phyloP scores from a whole-genome alignment of 2,329 filamentous ascomycete genomes.

The Diplocarpon rosae region DNA sequence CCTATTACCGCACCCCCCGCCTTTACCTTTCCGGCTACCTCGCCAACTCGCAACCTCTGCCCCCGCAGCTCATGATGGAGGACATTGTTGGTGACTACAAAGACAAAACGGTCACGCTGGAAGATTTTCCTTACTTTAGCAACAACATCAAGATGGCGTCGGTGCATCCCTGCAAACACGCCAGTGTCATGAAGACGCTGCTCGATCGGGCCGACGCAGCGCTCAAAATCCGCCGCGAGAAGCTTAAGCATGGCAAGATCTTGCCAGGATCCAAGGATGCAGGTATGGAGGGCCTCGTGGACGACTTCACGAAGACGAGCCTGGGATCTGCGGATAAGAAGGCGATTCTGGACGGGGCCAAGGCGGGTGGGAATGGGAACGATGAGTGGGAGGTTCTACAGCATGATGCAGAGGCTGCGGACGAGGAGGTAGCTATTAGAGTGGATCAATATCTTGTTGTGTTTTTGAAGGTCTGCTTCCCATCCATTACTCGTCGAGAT shows the following conservation, averaged over 20 bases:
- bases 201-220: constrained; percentile 92
- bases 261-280: constrained; percentile 33
- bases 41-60: constrained; percentile 66
- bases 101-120: constrained; percentile 95
- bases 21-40: constrained; percentile 90
- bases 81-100: constrained; percentile 95
- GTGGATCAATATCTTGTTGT: constrained; percentile 86
- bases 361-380: constrained; percentile 38
- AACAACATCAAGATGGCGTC: constrained; percentile 91
- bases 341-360: constrained; percentile 30
- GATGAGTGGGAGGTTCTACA: constrained; percentile 59
- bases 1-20: constrained; percentile 91
- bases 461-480: constrained; percentile 57
- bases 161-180: constrained; percentile 94
- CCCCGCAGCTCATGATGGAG: constrained; percentile 85
- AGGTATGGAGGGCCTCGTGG: constrained; percentile 78
- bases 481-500: constrained; percentile 3
- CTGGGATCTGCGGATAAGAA: constrained; percentile 41
- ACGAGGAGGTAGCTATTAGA: constrained; percentile 70
- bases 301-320: constrained; percentile 57
- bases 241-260: constrained; percentile 53
- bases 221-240: constrained; percentile 76
- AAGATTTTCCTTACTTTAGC: constrained; percentile 93
- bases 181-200: constrained; percentile 94
- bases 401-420: constrained; percentile 44